A percentile compares a stretch with the other conserved stretches of the same genome.
phyloP scores from a whole-genome alignment of 805 yeast genomes.

The Lachancea mirantina region DNA sequence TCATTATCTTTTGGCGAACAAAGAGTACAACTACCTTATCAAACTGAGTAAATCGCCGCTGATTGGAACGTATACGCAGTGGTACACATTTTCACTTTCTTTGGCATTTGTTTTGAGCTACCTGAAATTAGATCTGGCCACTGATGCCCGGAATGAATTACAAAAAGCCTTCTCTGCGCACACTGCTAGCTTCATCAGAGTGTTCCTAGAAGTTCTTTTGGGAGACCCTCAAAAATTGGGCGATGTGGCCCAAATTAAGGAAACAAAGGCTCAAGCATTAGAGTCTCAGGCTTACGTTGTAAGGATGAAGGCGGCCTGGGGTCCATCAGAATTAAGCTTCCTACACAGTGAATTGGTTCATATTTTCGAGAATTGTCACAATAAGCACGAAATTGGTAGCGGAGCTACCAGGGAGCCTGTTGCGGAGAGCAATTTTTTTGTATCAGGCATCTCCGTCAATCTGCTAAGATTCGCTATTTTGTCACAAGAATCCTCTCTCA shows the following conservation, averaged over 20 bases:
- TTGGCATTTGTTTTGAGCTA: slow-evolving; percentile 62
- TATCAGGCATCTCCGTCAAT: slow-evolving; percentile 44
- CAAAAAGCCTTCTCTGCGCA: slow-evolving; percentile 45
- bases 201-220: slow-evolving; percentile 21
- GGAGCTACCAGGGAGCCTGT: slow-evolving; percentile 4
- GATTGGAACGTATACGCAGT: slow-evolving; percentile 47
- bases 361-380: slow-evolving; percentile 17
- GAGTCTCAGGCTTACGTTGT: slow-evolving; percentile 52
- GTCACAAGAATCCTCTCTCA: slow-evolving; percentile 61
- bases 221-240: slow-evolving; percentile 15
- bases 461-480: slow-evolving; percentile 60
- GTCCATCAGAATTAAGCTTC: slow-evolving; percentile 41
- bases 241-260: slow-evolving; percentile 10
- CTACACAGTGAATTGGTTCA: slow-evolving; percentile 37
- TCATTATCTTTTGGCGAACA: slow-evolving; percentile 61
- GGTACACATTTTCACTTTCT: slow-evolving; percentile 69
- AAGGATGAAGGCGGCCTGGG: slow-evolving; percentile 51
- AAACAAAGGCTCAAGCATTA: slow-evolving; percentile 14
- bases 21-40: slow-evolving; percentile 55
- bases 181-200: slow-evolving; percentile 40
- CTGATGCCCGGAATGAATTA: slow-evolving; percentile 43
- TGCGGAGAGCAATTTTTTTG: slow-evolving; percentile 16
- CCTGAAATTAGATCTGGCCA: slow-evolving; percentile 35
- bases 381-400: slow-evolving; percentile 8
- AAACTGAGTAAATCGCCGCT: slow-evolving; percentile 52